These are phyloP conservation scores for Gnetum montanum DNA, from an alignment of 75 land plant species.

Conservation along the genomic window DNA sequence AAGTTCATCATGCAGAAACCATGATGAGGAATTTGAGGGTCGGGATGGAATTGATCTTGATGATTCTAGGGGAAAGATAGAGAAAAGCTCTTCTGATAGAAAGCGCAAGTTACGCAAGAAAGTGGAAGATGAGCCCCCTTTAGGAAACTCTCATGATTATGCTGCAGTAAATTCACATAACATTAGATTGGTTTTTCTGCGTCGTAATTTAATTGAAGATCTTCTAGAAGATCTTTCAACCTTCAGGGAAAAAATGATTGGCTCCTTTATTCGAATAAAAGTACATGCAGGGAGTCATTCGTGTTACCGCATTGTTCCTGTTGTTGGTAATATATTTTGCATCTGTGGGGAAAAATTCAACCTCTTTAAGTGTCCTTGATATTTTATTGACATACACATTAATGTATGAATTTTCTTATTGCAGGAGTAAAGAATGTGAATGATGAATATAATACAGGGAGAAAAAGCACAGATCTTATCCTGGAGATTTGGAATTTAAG, in stretches of 20 bases:
- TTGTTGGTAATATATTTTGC: slow-evolving; percentile 73
- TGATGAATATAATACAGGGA: slow-evolving; percentile 60
- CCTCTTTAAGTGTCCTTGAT: too few species aligned
- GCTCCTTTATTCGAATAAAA: slow-evolving; percentile 83
- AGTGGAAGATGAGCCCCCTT: slow-evolving; percentile 26
- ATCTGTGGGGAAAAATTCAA: too few species aligned
- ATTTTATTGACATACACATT: too few species aligned
- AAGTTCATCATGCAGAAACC: slow-evolving; percentile 21
- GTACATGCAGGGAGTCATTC: slow-evolving; percentile 64
- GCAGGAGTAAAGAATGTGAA: slow-evolving; percentile 56
- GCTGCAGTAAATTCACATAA: slow-evolving; percentile 89
- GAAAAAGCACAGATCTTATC: slow-evolving; percentile 47
- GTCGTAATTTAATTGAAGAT: slow-evolving; percentile 74
- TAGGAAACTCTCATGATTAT: slow-evolving; percentile 60
- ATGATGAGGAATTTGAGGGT: slow-evolving; percentile 32
- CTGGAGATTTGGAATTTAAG: slow-evolving; percentile 78
- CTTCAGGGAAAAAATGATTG: slow-evolving; percentile 55
- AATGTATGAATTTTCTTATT: slow-evolving; percentile 1
- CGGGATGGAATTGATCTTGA: slow-evolving; percentile 23
- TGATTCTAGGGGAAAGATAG: slow-evolving; percentile 27
- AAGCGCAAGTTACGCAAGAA: slow-evolving; percentile 49
- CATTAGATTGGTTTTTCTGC: slow-evolving; percentile 62
- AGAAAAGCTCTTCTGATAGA: slow-evolving; percentile 22
- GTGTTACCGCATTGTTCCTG: slow-evolving; percentile 84
- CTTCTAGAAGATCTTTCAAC: slow-evolving; percentile 49